Conservation (phyloP, 1,284 basidiomycete genomes). For the Kalmanozyma brasiliensis region DNA sequence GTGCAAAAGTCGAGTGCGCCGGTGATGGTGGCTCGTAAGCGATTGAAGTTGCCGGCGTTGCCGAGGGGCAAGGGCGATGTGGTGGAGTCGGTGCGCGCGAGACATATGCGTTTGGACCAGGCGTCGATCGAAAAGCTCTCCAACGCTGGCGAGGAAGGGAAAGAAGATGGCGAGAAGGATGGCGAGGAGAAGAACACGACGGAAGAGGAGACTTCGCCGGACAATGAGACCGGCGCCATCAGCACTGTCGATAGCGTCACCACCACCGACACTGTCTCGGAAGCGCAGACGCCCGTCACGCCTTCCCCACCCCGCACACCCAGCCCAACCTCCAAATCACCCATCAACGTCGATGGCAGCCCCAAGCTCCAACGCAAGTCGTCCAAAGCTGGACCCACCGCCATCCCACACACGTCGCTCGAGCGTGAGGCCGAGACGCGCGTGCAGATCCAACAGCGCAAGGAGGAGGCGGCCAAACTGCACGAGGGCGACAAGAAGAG, state of each 20-base stretch:
- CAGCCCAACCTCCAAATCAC: not conserved
- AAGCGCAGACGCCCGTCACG: not conserved
- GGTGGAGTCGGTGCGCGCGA: slow-evolving; percentile 58
- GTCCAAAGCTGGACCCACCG: slow-evolving; percentile 27
- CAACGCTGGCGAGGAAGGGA: slow-evolving; percentile 27
- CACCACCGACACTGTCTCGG: not conserved
- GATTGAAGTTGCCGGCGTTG: slow-evolving; percentile 61
- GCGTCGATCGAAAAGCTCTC: slow-evolving; percentile 63
- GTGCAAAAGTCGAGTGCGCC: slow-evolving; percentile 91
- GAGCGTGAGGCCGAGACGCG: slow-evolving; percentile 36
- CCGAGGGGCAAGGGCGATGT: slow-evolving; percentile 65
- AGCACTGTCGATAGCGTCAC: not conserved
- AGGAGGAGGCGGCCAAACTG: slow-evolving; percentile 35
- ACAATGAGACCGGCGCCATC: slow-evolving; percentile 15
- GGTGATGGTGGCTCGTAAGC: slow-evolving; percentile 76
- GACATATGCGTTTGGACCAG: slow-evolving; percentile 65
- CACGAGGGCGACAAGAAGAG: slow-evolving; percentile 36
- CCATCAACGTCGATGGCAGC: slow-evolving; percentile 9
- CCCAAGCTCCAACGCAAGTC: slow-evolving; percentile 34
- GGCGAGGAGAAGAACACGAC: slow-evolving; percentile 11
- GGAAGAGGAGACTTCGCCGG: not conserved
- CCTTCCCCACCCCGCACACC: not conserved
- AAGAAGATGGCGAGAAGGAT: slow-evolving; percentile 7
- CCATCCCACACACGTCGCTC: slow-evolving; percentile 36
- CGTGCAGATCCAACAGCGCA: slow-evolving; percentile 38